Base-by-base conservation (phyloP, 768 basidiomycete genomes). In the Macrolepiota dolichaula region DNA sequence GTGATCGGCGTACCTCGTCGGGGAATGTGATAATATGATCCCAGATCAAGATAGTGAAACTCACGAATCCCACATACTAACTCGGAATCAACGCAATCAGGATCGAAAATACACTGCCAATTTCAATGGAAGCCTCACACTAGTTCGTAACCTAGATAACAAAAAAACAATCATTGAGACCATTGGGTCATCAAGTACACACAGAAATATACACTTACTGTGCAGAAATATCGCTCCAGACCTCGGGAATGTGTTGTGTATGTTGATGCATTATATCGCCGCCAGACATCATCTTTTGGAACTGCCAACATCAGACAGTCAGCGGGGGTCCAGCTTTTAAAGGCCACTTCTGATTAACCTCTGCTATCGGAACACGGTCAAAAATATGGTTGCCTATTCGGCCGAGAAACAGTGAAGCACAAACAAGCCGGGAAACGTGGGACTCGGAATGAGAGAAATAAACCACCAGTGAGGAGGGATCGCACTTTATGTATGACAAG, bases 1-100 rank as follows among this genome's bases (percentile, higher is more conserved):
- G 35, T 27, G 53, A 3, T 25, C 5, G 22, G 36, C 5, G 55
- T 29, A 77, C 78, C 70, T 83, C 82, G 37, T 78, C 76, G 4
- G 66, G 60, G 47, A 85, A 79, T 0, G 83, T 82, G 57, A 81
- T 73, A 37, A 84, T 62, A 59, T 85, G 83, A 61, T 85, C 84
- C 79, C 81, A 85, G 12, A 85, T 62, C 12, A 86, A 72, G 17
- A 81, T 65, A 2, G 77, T 77, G 65, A 81, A 82, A 61, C 81
- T 78, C 12, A 75, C 76, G 32, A 85, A 70, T 13, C 80, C 84
- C 37, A 86, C 74, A 57, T 74, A 79, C 84, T 86, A 32, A 32
- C 29, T 32, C 29, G 29, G 55, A 1, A 58, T 27, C 49, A 3
- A 40, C 50, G 19, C 12, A 2, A 40, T 36, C 51, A 29, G 46